Conservation (phyloP, 192 early-diverging fungal species). For the Backusella tuberculispora region DNA sequence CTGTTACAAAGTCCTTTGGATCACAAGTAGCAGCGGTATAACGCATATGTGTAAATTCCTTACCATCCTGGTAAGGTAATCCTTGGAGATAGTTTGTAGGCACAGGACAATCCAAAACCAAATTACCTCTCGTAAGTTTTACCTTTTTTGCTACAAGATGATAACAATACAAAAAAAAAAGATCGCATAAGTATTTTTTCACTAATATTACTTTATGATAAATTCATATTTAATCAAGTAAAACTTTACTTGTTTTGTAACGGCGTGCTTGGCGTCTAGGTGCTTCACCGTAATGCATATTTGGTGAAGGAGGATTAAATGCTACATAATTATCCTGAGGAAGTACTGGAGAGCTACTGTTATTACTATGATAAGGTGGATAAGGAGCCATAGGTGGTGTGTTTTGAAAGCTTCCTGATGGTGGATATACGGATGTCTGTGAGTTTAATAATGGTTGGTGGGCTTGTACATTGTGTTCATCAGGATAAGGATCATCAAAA, state of each 20-base stretch:
- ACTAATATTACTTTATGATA: neutral
- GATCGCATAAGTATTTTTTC: neutral
- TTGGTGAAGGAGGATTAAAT: constrained; percentile 36
- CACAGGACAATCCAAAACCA: constrained; percentile 76
- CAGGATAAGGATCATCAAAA: constrained; percentile 39
- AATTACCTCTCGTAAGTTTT: constrained; percentile 66
- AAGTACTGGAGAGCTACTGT: constrained; percentile 34
- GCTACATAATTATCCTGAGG: constrained; percentile 22
- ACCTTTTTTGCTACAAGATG: constrained; percentile 43
- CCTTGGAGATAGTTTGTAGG: constrained; percentile 54
- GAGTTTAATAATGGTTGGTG: constrained; percentile 31
- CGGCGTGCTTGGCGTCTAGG: constrained; percentile 53
- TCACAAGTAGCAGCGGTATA: constrained; percentile 78
- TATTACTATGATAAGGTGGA: constrained; percentile 21
- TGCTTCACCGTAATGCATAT: constrained; percentile 41
- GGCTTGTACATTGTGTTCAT: constrained; percentile 12
- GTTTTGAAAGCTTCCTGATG: neutral
- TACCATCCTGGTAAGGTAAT: constrained; percentile 49
- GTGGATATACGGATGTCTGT: constrained; percentile 31
- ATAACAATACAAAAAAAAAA: constrained; percentile 17
- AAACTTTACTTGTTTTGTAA: constrained; percentile 55
- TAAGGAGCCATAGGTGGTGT: constrained; percentile 9
- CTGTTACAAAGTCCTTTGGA: constrained; percentile 56
- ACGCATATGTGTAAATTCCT: constrained; percentile 77
- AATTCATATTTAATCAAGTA: no score